Evolutionary conservation across 1,284 basidiomycete genomes (phyloP), one percentile per base, ranked within the genome.

Genomic region (Porodaedalea pini): DNA sequence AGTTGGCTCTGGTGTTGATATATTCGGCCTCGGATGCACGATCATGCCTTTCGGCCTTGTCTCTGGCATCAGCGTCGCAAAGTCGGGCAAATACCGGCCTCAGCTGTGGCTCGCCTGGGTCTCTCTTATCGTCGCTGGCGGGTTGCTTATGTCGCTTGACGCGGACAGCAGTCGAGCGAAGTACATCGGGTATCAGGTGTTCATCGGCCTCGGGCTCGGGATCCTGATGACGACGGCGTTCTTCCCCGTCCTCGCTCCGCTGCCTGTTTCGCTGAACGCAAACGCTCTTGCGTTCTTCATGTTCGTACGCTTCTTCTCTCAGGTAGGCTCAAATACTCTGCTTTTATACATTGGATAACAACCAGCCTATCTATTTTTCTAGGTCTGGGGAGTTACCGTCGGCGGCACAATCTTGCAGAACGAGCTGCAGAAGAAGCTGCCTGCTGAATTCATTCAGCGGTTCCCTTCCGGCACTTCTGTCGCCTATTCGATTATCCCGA

Each of bases 301-400:
- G 51, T 73, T 71, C 51, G 57, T 68, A 15, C 69, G 72, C 21
- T 63, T 59, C 13, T 70, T 71, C 43, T 64, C 66, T 4, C 63
- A 56, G 50, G 60, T 63, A 52, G 25, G 56, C 52, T 29, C 17
- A 44, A 13, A 49, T 45, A 40, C 57, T 53, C 40, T 47, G 56
- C 8, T 60, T 44, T 13, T 50, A 15, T 19, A 31, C 31, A 19
- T 5, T 23, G 21, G 32, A 50, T 19, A 34, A 15, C 31, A 37
- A 45, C 11, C 17, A 7, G 8, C 43, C 13, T 11, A 29, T 3
- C 10, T 8, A 4, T 4, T 23, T 48, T 23, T 36, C 13, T 23
- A 75, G 71, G 70, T 68, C 1, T 76, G 71, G 71, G 75, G 75
- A 2, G 66, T 76, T 51, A 66, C 74, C 2, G 71, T 76, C 57